Base-by-base conservation (phyloP, 345 rosid species). In the Euphorbia peplus region DNA sequence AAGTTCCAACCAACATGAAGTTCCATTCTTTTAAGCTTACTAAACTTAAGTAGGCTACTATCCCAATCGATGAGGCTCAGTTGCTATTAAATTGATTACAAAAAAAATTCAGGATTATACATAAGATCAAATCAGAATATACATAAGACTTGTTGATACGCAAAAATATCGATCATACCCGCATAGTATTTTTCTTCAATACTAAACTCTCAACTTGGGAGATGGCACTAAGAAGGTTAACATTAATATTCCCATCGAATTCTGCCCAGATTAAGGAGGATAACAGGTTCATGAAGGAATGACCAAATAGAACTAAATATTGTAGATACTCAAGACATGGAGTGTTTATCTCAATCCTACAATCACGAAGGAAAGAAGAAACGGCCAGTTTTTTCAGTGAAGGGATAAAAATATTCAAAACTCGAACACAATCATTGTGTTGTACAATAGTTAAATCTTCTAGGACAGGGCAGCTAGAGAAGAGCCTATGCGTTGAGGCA, bases 391-490 rank as follows among this genome's bases (percentile, higher is more conserved):
- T 18, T 60, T 56, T n/a, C 9, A 64, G 19, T 11, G 64, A 46
- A 57, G 59, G 42, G 16, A 13, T 21, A 14, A 8, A 22, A 18
- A 75, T 65, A 35, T 55, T 54, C 32, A 64, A 3, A 25, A 6
- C 24, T 3, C 9, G 18, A 9, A 44, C 39, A 61, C 6, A 37
- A 5, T 24, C 52, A 24, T n/a, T 29, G 0, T 1, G 0, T 6
- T 19, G 3, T 7, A 4, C 11, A 5, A 67, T 14, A 9, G 0
- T 9, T 26, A 73, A 10, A 22, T 61, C 67, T 9, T 73, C 58
- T 1, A 73, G 68, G 8, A 16, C 4, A 16, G 57, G 53, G 18
- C 72, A 73, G 4, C 72, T 22, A 12, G 58, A 67, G 14, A 68
- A 22, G 4, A 73, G 55, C 54, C 56, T 61, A n/a, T 42, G 14